These are phyloP conservation scores for Fusarium napiforme DNA, from an alignment of 2,329 filamentous ascomycete species.

Conservation along the genomic window DNA sequence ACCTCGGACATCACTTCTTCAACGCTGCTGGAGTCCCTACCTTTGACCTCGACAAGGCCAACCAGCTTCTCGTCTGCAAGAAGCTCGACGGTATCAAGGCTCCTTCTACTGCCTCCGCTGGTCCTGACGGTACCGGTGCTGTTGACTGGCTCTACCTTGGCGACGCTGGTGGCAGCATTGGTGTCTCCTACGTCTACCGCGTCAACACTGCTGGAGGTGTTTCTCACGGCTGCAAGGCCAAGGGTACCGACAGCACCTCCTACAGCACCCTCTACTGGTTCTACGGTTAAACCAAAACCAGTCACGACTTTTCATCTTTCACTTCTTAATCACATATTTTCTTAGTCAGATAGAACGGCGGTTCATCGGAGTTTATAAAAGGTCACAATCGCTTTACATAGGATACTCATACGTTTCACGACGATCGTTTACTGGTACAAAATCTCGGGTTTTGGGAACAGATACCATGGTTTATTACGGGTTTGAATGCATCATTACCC, in stretches of 20 bases:
- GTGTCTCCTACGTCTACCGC: constrained; percentile 61
- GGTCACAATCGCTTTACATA: constrained; percentile 36
- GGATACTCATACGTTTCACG: constrained; percentile 32
- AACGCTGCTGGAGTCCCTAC: constrained; percentile 63
- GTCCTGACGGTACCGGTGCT: constrained; percentile 60
- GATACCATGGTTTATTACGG: constrained; percentile 37
- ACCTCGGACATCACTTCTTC: constrained; percentile 76
- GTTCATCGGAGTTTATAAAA: constrained; percentile 38
- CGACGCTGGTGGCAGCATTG: constrained; percentile 53
- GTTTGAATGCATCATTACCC: constrained; percentile 2
- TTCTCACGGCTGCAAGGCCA: constrained; percentile 56
- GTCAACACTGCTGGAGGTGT: constrained; percentile 65
- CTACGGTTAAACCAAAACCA: constrained; percentile 51
- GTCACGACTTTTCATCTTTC: neutral
- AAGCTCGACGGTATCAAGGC: constrained; percentile 63
- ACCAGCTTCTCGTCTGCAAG: constrained; percentile 56
- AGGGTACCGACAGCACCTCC: constrained; percentile 61
- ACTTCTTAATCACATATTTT: constrained; percentile 35
- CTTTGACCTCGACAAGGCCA: constrained; percentile 64
- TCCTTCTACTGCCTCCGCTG: constrained; percentile 59
- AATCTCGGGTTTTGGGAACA: constrained; percentile 26
- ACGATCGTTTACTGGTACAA: constrained; percentile 33
- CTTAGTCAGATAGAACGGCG: constrained; percentile 30
- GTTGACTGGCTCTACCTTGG: constrained; percentile 66
- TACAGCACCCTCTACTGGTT: constrained; percentile 71